A percentile compares a stretch with the other conserved stretches of the same genome.
phyloP scores from a whole-genome alignment of 2,329 filamentous ascomycete genomes.

The Balansia obtecta region DNA sequence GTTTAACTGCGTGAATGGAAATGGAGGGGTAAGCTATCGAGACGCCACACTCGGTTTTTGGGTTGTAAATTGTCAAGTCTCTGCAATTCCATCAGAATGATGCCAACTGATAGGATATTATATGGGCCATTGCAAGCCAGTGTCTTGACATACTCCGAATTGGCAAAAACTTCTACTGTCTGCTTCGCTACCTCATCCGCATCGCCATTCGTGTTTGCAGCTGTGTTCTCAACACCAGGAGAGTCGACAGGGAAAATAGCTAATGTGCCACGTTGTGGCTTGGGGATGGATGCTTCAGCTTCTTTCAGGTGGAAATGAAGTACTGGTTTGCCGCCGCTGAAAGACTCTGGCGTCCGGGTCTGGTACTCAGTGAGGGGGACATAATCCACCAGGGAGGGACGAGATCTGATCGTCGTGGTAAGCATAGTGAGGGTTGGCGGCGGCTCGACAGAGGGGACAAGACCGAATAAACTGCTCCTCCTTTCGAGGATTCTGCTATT shows the following conservation, averaged over 20 bases:
- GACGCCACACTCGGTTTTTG: conserved; percentile 43
- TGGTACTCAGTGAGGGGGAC: conserved; percentile 56
- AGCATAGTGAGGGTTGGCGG: conserved; percentile 18
- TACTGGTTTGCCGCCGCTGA: conserved; percentile 59
- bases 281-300: conserved; percentile 45
- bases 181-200: conserved; percentile 29
- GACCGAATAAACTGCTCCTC: not conserved
- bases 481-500: not conserved
- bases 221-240: conserved; percentile 14
- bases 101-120: no score
- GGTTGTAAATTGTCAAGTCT: conserved; percentile 50
- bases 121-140: not conserved
- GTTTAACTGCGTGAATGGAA: conserved; percentile 62
- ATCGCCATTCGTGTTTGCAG: conserved; percentile 17
- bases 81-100: conserved; percentile 9
- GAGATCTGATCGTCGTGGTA: conserved; percentile 41
- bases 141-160: conserved; percentile 33
- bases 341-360: conserved; percentile 58
- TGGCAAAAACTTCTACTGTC: conserved; percentile 44
- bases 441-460: not conserved
- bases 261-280: conserved; percentile 40
- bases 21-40: conserved; percentile 64
- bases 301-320: conserved; percentile 50
- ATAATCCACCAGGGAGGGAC: conserved; percentile 48
- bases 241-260: conserved; percentile 37